phyloP scores from a whole-genome alignment of 257 asterid species.

The Solanum tarapatanum region DNA sequence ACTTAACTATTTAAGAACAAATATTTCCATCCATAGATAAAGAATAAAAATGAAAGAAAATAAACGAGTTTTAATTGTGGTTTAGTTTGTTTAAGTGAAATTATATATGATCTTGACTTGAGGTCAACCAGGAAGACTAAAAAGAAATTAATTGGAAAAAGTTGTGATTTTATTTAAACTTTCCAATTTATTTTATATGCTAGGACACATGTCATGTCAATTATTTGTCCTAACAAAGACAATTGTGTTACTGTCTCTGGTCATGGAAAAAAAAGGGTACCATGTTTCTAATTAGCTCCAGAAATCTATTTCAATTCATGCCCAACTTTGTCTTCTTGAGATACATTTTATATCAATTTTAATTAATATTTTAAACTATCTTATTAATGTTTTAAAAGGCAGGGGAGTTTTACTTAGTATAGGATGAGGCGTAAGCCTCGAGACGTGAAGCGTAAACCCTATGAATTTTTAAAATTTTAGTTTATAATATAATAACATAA shows the following conservation, averaged over 20 bases:
- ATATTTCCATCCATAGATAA: not conserved
- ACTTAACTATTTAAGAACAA: not conserved
- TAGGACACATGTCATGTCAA: not conserved
- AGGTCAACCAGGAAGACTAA: not conserved
- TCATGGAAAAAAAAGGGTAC: not conserved
- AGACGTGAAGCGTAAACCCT: fast-evolving
- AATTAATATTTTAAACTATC: no score
- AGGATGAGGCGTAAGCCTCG: no score
- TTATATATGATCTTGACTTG: not conserved
- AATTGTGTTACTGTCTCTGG: not conserved
- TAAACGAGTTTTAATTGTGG: not conserved
- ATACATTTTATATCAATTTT: no score
- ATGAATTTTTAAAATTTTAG: no score
- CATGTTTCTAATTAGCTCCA: not conserved
- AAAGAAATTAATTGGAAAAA: not conserved
- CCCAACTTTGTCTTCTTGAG: not conserved
- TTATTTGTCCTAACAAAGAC: not conserved
- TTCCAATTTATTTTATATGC: not conserved
- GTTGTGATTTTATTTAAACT: not conserved
- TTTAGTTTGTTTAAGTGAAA: not conserved
- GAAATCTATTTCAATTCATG: not conserved
- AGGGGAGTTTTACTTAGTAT: no score
- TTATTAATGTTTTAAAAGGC: no score
- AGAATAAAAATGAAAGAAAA: not conserved
- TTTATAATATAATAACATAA: no score